A percentile compares a stretch with the other conserved stretches of the same genome.
Conservation (phyloP, 805 yeast species). For the Phaffomyces antillensis region DNA sequence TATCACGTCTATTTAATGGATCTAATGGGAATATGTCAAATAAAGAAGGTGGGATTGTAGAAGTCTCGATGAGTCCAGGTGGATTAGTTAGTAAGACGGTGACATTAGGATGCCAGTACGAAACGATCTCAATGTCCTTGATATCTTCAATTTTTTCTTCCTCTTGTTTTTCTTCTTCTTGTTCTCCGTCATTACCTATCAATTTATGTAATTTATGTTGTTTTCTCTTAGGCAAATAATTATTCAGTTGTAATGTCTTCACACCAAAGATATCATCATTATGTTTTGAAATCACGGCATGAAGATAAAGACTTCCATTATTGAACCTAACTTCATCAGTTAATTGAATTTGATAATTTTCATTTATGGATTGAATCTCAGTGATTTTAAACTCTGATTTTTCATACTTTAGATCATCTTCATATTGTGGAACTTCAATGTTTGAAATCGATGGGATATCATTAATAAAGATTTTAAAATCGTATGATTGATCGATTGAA, state of each 20-base stretch:
- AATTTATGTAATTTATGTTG: constrained; percentile 25
- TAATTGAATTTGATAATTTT: constrained; percentile 6
- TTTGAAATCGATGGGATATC: constrained; percentile 9
- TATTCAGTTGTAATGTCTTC: constrained; percentile 21
- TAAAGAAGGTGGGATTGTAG: constrained; percentile 20
- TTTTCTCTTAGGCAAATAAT: constrained; percentile 24
- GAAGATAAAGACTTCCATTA: constrained; percentile 30
- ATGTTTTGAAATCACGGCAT: constrained; percentile 20
- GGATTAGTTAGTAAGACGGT: constrained; percentile 23
- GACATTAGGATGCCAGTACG: constrained; percentile 33
- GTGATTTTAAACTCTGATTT: background rate
- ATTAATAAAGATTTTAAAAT: constrained; percentile 19
- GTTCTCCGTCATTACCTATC: constrained; percentile 16
- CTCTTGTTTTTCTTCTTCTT: constrained; percentile 8
- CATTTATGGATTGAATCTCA: constrained; percentile 7
- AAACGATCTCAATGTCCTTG: constrained; percentile 13
- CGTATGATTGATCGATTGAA: constrained; percentile 6
- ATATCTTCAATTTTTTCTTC: constrained; percentile 11
- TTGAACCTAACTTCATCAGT: constrained; percentile 16
- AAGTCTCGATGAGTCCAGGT: constrained; percentile 14
- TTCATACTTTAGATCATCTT: background rate
- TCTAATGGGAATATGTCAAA: constrained; percentile 21
- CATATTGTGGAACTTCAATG: constrained; percentile 2
- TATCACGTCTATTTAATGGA: constrained; percentile 24
- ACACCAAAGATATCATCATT: constrained; percentile 15